phyloP scores from a whole-genome alignment of 2,329 filamentous ascomycete species.

The Claviceps spartinae region DNA sequence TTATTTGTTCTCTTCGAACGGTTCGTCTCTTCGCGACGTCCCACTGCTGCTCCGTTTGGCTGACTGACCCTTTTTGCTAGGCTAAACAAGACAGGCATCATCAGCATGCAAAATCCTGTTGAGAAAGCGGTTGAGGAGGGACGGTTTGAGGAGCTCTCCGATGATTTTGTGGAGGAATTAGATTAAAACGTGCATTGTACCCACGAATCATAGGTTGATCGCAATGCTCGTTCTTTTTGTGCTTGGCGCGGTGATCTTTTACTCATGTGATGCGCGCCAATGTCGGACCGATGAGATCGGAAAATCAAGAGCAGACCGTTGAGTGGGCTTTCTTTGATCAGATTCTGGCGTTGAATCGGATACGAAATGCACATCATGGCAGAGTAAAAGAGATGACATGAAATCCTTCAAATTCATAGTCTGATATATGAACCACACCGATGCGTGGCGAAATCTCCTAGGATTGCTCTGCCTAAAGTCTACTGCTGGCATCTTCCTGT shows the following conservation, averaged over 20 bases:
- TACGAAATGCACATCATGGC: too few relatives aligned
- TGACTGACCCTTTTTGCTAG: slow-evolving; percentile 15
- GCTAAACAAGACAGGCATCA: slow-evolving; percentile 59
- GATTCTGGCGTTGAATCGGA: too few relatives aligned
- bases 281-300: too few relatives aligned
- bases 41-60: slow-evolving; percentile 7
- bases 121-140: slow-evolving; percentile 55
- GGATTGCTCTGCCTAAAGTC: too few relatives aligned
- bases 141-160: slow-evolving; percentile 52
- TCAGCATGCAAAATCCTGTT: slow-evolving; percentile 69
- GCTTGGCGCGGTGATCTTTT: neutral
- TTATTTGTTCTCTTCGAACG: slow-evolving; percentile 85
- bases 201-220: neutral
- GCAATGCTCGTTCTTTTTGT: neutral
- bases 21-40: slow-evolving; percentile 23
- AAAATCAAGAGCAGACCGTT: too few relatives aligned
- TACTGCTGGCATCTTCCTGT: too few relatives aligned
- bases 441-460: too few relatives aligned
- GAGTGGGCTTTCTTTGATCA: too few relatives aligned
- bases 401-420: too few relatives aligned
- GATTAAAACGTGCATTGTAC: slow-evolving; percentile 14
- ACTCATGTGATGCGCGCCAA: too few relatives aligned
- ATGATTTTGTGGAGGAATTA: slow-evolving; percentile 35
- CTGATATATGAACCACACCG: too few relatives aligned
- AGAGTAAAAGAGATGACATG: too few relatives aligned